Percentiles rank a stretch among this genome's conserved stretches.
Evolutionary conservation across 2,329 filamentous ascomycete genomes (phyloP).

Genomic region (Ophiostoma ulmi): DNA sequence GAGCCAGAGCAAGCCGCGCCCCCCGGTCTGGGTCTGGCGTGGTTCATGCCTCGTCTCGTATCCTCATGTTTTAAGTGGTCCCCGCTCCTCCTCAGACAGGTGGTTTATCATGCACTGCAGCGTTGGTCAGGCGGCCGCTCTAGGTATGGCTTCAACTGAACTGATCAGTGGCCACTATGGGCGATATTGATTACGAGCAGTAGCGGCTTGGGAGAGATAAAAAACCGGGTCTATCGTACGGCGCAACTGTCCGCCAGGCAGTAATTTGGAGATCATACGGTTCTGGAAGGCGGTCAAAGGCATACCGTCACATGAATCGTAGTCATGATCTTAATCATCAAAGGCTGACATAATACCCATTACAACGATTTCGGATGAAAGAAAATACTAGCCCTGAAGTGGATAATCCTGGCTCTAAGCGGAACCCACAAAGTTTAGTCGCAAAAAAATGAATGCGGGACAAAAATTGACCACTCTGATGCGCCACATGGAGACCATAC

Average conservation of each 20-base stretch:
- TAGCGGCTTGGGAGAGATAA: not conserved
- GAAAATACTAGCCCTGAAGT: conserved; percentile 27
- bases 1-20: not conserved
- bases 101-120: conserved; percentile 3
- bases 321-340: not conserved
- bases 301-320: not conserved
- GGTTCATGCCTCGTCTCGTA: conserved; percentile 14
- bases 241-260: not conserved
- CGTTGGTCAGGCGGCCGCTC: not conserved
- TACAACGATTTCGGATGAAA: conserved; percentile 20
- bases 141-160: not conserved
- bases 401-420: conserved; percentile 25
- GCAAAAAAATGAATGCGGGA: conserved; percentile 18
- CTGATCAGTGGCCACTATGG: not conserved
- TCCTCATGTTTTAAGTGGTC: conserved; percentile 10
- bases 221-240: not conserved
- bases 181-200: not conserved
- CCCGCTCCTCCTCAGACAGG: not conserved
- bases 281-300: not conserved
- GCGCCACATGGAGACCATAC: not conserved
- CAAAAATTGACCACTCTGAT: conserved; percentile 22
- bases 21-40: conserved; percentile 9
- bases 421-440: conserved; percentile 38
- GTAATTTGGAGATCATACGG: not conserved
- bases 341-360: not conserved